These are phyloP conservation scores for Aspergillus campestris DNA, from an alignment of 495 filamentous ascomycete genomes.

Conservation along the genomic window DNA sequence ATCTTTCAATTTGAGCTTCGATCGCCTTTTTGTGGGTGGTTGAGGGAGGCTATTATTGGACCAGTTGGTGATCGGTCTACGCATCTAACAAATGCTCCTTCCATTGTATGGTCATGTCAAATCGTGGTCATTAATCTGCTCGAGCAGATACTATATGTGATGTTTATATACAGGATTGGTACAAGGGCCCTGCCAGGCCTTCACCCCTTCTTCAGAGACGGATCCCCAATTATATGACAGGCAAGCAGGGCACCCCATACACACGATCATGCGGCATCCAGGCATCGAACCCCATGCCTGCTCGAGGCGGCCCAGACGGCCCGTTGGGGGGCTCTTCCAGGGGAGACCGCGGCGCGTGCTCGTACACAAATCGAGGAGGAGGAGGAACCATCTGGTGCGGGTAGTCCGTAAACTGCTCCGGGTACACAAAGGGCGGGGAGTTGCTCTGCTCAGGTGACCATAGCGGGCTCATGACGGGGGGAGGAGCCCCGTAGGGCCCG, in stretches of 20 bases:
- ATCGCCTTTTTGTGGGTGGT: not conserved
- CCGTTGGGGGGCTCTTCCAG: slow-evolving; percentile 5
- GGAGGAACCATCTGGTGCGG: slow-evolving; percentile 9
- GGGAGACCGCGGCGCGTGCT: slow-evolving; percentile 15
- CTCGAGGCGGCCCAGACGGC: slow-evolving; percentile 2
- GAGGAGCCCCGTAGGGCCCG: slow-evolving; percentile 8
- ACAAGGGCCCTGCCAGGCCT: not conserved
- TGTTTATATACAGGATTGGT: not conserved
- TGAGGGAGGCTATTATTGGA: not conserved
- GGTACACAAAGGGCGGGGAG: not conserved
- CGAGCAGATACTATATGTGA: not conserved
- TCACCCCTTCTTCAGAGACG: too few species aligned
- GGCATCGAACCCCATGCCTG: slow-evolving; percentile 30
- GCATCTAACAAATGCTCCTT: too few species aligned
- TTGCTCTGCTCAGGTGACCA: slow-evolving; percentile 7
- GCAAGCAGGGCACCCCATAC: slow-evolving; percentile 25
- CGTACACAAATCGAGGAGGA: slow-evolving; percentile 23
- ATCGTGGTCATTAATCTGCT: not conserved
- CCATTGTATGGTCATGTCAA: not conserved
- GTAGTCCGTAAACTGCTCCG: slow-evolving; percentile 8
- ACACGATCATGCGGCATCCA: slow-evolving; percentile 31
- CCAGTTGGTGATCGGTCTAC: not conserved
- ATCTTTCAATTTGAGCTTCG: not conserved
- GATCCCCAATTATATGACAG: slow-evolving; percentile 26
- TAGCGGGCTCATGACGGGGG: not conserved